Base-by-base conservation (phyloP, 768 basidiomycete genomes). In the Lentinula aciculospora region DNA sequence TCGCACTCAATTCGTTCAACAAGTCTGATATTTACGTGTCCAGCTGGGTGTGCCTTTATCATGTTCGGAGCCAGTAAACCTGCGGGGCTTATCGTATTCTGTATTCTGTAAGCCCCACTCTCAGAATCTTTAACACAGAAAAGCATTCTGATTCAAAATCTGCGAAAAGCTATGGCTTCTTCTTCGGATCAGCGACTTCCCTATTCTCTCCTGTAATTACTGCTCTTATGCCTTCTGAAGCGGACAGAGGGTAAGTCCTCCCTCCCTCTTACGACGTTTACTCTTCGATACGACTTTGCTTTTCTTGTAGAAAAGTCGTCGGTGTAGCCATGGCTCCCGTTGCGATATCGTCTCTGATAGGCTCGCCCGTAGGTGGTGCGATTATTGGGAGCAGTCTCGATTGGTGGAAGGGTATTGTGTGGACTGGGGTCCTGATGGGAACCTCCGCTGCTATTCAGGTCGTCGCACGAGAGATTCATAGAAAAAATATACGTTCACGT, bases 161-260 rank as follows among this genome's bases (percentile, higher is more conserved):
- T n/a, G n/a, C n/a, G n/a, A n/a, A n/a, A n/a, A 56, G 54, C 6
- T 56, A 56, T 36, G 54, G 54, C 9, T 56, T 56, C 15, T 44
- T 45, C 36, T 56, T 44, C 25, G 54, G 54, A 28, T 44, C 54
- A 31, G 10, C 44, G 29, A 44, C 27, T 13, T 27, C 54, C 1
- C 36, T 56, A 19, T 44, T 56, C 23, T 12, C 54, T 32, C 54
- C 54, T 23, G 44, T 46, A 12, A 45, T 56, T 19, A 56, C 54
- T 32, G 40, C 54, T 3, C 21, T 56, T 25, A 56, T 56, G 54
- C 39, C 54, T 46, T 45, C 54, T 4, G 40, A 56, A 56, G 54
- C 54, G 10, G 54, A 56, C n/a, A 56, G 54, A 56, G 54, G 54
- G 51, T 53, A 3, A 53, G 51, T 40, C 3, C 3, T 15, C n/a